Base-by-base conservation (phyloP, 2,329 filamentous ascomycete species). In the Cytospora chrysosperma region DNA sequence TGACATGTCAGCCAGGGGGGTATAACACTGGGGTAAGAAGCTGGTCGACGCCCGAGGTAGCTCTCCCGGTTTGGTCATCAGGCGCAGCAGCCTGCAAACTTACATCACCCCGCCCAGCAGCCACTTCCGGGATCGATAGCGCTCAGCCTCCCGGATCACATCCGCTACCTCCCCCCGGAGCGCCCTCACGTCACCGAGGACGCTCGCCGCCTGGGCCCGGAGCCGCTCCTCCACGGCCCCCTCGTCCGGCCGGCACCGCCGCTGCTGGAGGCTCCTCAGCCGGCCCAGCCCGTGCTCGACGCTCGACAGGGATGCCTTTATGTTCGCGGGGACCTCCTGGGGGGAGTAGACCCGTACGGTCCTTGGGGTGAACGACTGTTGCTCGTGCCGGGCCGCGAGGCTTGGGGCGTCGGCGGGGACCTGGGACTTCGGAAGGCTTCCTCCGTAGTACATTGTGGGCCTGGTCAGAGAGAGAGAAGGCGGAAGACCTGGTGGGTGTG, bases 121-220 rank as follows among this genome's bases (percentile, higher is more conserved):
- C 78, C 82, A 84, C 66, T 77, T 77, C 54, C 82, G 76, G 81
- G 82, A 85, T 40, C 84, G 77, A 52, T 80, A 77, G 37, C 75
- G 74, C 71, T 85, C 81, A 0, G 78, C 79, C 13, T 71, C 72
- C 67, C 76, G 79, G 37, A 76, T 75, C 51, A 84, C 68, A 3
- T 72, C 72, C 5, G 76, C 72, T 3, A 85, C 76, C 65, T 81
- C 76, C 26, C 74, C 72, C 24, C 81, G 74, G 67, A 86, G 69
- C 0, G 69, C 71, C 49, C 74, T 75, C 65, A 86, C 68, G 58
- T 84, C 80, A 21, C 72, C 73, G 12, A 82, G 66, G n/a, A 80
- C 75, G 9, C 78, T 66, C 30, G 71, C 75, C 7, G 76, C 76
- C 69, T 83, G 81, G 7, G 69, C 67, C 8, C 78, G 74, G 53